phyloP scores from a whole-genome alignment of 306 rosid species.

The Prunus kanzakura region DNA sequence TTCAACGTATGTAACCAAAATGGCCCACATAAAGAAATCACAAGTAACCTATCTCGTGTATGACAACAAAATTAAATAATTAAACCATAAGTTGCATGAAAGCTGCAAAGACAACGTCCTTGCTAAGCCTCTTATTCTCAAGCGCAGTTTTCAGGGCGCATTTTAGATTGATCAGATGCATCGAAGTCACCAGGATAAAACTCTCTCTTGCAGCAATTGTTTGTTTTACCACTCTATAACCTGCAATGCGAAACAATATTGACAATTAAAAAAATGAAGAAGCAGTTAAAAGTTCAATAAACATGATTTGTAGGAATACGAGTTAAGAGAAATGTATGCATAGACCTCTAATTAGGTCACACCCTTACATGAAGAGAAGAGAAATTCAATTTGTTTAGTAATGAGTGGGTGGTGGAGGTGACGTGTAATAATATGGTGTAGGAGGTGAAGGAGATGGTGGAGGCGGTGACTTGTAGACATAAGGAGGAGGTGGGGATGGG shows the following conservation, averaged over 20 bases:
- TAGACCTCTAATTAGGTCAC: not conserved
- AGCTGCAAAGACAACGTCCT: not conserved
- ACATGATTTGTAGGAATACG: not conserved
- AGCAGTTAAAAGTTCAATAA: not conserved
- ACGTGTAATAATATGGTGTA: not conserved
- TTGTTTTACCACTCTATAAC: not conserved
- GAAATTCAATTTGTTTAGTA: not conserved
- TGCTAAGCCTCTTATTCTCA: not conserved
- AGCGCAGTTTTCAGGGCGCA: not conserved
- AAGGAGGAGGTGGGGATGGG: not conserved
- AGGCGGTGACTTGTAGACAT: constrained; percentile 4
- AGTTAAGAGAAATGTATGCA: not conserved
- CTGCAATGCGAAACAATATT: constrained; percentile 2
- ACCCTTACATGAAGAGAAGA: constrained; percentile 11
- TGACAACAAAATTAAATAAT: not conserved
- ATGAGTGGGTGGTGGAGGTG: constrained; percentile 24
- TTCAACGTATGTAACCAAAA: not conserved
- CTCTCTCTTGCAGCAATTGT: constrained; percentile 11
- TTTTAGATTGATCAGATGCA: not conserved
- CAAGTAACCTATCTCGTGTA: not conserved
- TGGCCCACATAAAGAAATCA: not conserved
- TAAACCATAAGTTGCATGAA: not conserved
- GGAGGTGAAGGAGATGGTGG: not conserved
- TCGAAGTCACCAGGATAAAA: not conserved
- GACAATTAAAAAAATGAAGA: not conserved